Evolutionary conservation across 768 basidiomycete species (phyloP), one percentile per base, ranked within the genome.

Genomic region (Podaxis rugospora): DNA sequence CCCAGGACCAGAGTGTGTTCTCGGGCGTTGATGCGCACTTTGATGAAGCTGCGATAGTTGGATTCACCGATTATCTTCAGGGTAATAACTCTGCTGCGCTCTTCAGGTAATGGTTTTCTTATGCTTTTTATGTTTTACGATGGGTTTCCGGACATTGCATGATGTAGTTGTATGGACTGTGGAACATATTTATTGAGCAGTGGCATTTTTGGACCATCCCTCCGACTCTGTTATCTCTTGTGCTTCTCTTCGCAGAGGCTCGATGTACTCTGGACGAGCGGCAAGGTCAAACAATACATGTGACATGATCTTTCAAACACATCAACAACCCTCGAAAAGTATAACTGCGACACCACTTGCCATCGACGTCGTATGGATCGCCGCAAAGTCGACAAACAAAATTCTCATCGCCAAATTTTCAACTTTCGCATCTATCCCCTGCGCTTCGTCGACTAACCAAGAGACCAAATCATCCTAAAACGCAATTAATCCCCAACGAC

Each of bases 381-480:
- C 44, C n/a, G 53, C 64, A 44, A 65, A 62, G 52, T 65, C 63
- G 36, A 76, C 53, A 16, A 70, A 55, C 28, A 80, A 66, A 3
- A 78, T 52, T 27, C 70, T 64, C 7, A 66, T 54, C 0, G 70
- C 67, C 5, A 78, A 63, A 18, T 70, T 68, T 16, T 65, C 59
- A 1, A 69, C 49, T 0, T 58, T 70, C 40, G 61, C 61, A 51
- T 70, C 66, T 21, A 68, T 57, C 3, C 67, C 67, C 14, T 70
- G 59, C 0, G 76, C 76, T 13, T 67, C 68, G 18, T 76, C 76
- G 28, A 80, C 68, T 16, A 79, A 67, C 79, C 78, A 81, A 28
- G 72, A 70, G 1, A 81, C 68, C 23, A 80, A 58, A 59, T 82
- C 79, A 56, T 75, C 74, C 80, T 80, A 51, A 42, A 36, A 44